Base-by-base conservation (phyloP, 2,329 filamentous ascomycete genomes). In the Rhinocladiella similis region DNA sequence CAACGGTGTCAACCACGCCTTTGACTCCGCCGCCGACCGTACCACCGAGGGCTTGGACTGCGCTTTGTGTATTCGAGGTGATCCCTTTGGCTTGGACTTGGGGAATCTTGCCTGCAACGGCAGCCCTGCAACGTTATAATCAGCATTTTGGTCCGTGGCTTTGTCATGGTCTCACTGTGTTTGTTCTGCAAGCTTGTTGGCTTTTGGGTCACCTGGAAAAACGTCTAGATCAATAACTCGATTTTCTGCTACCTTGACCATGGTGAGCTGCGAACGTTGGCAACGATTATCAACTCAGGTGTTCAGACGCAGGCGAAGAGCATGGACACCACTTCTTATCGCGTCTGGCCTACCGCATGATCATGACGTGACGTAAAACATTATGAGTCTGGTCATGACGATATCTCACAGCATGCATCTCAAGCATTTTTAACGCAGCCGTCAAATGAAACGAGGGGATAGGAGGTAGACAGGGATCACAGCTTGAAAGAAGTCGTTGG, bases 221-320 rank as follows among this genome's bases (percentile, higher is more conserved):
- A 63, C n/a, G 25, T 63, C 60, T 36, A 63, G 56, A 42, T 63
- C 59, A 38, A 63, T 48, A 5, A 63, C 59, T 43, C 58, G 52
- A 56, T 63, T 63, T 42, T 63, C 61, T 47, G 57, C 56, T 14
- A 62, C 61, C 46, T 63, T 63, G 50, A 63, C 61, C 61, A 63
- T 62, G 5, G 33, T 84, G 51, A 51, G 22, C 16, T 46, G n/a
- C 19, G n/a, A 29, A 29, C n/a, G 43, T 46, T 46, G 9, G 20
- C 3, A 16, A 16, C 1, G n/a, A 25, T 5, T 27, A 27, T 25
- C 25, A 46, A 20, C 25, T 46, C 47, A 13, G 19, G 35, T 5
- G 25, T 33, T 20, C 47, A 49, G 5, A 9, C 47, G 47, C 25
- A 49, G 18, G 47, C 47, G 47, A 49, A 35, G 14, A 18, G 25